Conservation (phyloP, 2,329 filamentous ascomycete genomes). For the Neonectria sp. region DNA sequence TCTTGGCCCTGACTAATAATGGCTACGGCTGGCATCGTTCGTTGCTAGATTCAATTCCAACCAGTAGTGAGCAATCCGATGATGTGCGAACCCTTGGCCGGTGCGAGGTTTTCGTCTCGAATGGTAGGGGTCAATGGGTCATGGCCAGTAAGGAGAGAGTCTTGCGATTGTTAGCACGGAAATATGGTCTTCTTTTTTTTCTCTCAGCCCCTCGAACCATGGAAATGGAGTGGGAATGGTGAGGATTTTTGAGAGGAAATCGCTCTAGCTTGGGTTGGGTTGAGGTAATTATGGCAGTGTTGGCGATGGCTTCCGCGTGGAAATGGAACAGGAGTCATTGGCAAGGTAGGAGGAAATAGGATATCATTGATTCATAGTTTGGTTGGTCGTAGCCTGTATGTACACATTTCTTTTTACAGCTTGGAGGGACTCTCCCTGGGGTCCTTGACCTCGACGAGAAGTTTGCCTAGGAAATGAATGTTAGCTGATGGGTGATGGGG, state of each 20-base stretch:
- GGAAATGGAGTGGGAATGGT: neutral
- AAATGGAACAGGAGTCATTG: neutral
- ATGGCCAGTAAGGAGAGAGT: neutral
- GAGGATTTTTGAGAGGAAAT: neutral
- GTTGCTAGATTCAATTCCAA: neutral
- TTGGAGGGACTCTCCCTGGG: constrained; percentile 50
- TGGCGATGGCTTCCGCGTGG: neutral
- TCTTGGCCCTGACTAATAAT: neutral
- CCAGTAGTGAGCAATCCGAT: neutral
- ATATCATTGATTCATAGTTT: neutral
- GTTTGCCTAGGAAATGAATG: constrained; percentile 60
- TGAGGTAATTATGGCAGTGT: neutral
- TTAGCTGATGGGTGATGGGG: constrained; percentile 5
- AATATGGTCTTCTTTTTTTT: neutral
- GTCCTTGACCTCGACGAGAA: constrained; percentile 51
- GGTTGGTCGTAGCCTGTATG: neutral
- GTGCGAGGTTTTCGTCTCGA: neutral
- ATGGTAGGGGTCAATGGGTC: neutral
- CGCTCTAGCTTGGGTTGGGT: constrained; percentile 5
- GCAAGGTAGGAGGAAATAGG: neutral
- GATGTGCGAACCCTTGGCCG: constrained; percentile 8
- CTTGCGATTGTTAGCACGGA: neutral
- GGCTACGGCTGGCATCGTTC: neutral
- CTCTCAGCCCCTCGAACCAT: neutral
- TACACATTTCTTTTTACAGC: constrained; percentile 37